Conservation (phyloP, 768 basidiomycete genomes). For the Chalciporus sphaerocephalus region DNA sequence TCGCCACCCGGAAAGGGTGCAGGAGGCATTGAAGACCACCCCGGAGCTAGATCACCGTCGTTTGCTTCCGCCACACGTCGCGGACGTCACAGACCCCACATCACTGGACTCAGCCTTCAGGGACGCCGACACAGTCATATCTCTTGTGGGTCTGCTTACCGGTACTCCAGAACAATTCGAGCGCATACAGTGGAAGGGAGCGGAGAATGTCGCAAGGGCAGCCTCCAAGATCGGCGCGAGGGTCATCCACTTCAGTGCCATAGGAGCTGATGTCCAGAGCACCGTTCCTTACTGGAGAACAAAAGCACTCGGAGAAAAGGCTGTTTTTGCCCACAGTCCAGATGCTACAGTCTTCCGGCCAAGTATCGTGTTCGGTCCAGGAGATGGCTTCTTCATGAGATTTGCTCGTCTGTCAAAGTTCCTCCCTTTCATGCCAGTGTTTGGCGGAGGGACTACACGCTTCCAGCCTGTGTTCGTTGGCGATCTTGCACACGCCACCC, state of each 20-base stretch:
- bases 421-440: constrained; percentile 73
- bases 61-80: constrained; percentile 39
- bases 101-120: constrained; percentile 48
- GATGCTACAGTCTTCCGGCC: constrained; percentile 64
- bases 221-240: constrained; percentile 52
- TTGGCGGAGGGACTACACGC: constrained; percentile 58
- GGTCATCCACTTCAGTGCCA: constrained; percentile 65
- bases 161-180: constrained; percentile 56
- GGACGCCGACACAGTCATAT: constrained; percentile 55
- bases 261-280: constrained; percentile 63
- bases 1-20: constrained; percentile 46
- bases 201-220: constrained; percentile 57
- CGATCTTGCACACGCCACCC: constrained; percentile 60
- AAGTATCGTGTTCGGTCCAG: constrained; percentile 72
- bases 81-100: constrained; percentile 50
- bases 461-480: constrained; percentile 76
- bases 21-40: constrained; percentile 29
- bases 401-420: constrained; percentile 57
- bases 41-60: constrained; percentile 31
- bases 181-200: constrained; percentile 59
- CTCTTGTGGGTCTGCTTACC: constrained; percentile 65
- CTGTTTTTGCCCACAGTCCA: constrained; percentile 43
- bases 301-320: constrained; percentile 58
- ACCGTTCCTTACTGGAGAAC: constrained; percentile 56
- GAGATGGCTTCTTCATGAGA: constrained; percentile 72